These are phyloP conservation scores for Tricholoma saponaceum DNA, from an alignment of 768 basidiomycete species.

Conservation along the genomic window DNA sequence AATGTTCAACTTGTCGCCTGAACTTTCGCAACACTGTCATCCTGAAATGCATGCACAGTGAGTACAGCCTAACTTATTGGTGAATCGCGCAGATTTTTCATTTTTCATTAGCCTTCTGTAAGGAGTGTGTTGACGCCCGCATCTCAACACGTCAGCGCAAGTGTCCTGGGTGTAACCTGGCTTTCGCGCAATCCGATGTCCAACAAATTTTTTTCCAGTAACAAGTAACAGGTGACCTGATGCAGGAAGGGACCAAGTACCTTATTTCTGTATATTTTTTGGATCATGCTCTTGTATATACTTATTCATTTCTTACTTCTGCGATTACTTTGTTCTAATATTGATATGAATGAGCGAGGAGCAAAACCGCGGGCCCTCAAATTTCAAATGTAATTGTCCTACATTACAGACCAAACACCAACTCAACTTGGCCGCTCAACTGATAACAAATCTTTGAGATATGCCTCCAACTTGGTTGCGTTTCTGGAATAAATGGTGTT, in stretches of 20 bases:
- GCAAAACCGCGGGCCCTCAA: background rate
- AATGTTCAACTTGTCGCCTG: slow-evolving; percentile 84
- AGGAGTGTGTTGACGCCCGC: slow-evolving; percentile 80
- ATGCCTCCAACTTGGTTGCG: slow-evolving; percentile 80
- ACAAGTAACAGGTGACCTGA: slow-evolving; percentile 9
- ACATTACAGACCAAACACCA: background rate
- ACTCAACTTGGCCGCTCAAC: slow-evolving; percentile 14
- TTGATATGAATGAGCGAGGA: background rate
- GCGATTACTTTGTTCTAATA: background rate
- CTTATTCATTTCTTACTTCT: background rate
- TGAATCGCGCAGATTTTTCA: background rate
- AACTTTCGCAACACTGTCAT: slow-evolving; percentile 77
- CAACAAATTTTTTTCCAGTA: slow-evolving; percentile 46
- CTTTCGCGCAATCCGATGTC: slow-evolving; percentile 83
- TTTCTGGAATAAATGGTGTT: slow-evolving; percentile 76
- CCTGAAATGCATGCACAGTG: slow-evolving; percentile 91
- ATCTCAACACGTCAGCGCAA: slow-evolving; percentile 88
- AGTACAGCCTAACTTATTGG: slow-evolving; percentile 25
- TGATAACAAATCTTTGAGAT: slow-evolving; percentile 52
- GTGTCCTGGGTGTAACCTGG: slow-evolving; percentile 83
- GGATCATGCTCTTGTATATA: background rate
- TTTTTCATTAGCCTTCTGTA: slow-evolving; percentile 68
- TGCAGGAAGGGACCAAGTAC: background rate
- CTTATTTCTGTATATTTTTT: background rate
- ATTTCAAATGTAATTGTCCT: background rate